Evolutionary conservation across 2,329 filamentous ascomycete species (phyloP).

Genomic region (Sclerotiophoma versabilis): DNA sequence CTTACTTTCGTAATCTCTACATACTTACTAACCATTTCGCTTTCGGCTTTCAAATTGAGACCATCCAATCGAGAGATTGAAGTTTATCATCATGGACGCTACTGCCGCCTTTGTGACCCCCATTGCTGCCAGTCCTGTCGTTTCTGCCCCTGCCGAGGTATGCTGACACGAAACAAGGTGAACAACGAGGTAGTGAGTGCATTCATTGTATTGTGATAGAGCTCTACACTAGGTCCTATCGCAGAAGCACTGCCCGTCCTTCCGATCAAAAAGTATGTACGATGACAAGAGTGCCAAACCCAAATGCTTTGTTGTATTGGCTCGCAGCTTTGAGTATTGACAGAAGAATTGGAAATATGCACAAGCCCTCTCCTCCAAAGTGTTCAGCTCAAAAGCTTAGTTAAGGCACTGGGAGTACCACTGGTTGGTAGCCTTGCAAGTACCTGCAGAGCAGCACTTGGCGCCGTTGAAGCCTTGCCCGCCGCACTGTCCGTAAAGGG

Average conservation of each 20-base stretch:
- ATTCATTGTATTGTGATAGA: not conserved
- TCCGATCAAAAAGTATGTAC: not conserved
- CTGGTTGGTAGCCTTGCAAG: constrained; percentile 26
- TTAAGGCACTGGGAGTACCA: constrained; percentile 29
- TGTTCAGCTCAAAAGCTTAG: not conserved
- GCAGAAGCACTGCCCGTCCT: not conserved
- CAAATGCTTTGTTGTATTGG: not conserved
- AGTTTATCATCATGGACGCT: too few species aligned
- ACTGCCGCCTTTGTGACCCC: too few species aligned
- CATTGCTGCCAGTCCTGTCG: too few species aligned
- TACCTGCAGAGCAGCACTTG: constrained; percentile 23
- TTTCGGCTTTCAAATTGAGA: too few species aligned
- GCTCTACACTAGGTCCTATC: constrained; percentile 1
- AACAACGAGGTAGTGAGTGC: not conserved
- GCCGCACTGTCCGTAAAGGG: constrained; percentile 25
- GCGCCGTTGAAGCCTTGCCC: constrained; percentile 23
- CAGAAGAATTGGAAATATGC: constrained; percentile 9
- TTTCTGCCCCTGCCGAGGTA: not conserved
- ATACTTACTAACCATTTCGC: too few species aligned
- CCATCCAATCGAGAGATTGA: too few species aligned
- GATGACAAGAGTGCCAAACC: not conserved
- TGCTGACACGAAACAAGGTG: not conserved
- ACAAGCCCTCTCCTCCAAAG: not conserved
- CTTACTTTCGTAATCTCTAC: too few species aligned
- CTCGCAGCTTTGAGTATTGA: not conserved